phyloP scores from a whole-genome alignment of 441 rosid species.

The Biscutella laevigata region DNA sequence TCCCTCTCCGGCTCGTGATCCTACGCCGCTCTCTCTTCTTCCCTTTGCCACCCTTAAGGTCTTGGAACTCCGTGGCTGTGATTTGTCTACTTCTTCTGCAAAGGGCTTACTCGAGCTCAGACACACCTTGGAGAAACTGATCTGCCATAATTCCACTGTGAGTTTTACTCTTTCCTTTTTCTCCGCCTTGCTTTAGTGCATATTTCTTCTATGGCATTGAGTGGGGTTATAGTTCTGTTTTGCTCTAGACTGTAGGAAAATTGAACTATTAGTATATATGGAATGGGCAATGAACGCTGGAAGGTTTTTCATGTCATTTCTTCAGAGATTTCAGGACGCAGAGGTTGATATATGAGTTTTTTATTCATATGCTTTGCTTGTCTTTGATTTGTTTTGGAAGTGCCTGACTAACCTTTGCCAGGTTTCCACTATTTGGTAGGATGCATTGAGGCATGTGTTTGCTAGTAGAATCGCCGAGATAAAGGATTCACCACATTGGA shows the following conservation, averaged over 20 bases:
- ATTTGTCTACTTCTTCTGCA: constrained; percentile 87
- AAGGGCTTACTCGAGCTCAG: constrained; percentile 84
- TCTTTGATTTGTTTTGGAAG: neutral
- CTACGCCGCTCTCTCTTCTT: constrained; percentile 77
- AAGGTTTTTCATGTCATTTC: constrained; percentile 18
- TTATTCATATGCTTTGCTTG: constrained; percentile 1
- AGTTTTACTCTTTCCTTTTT: constrained; percentile 22
- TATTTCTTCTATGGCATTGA: constrained; percentile 13
- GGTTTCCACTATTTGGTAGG: constrained; percentile 36
- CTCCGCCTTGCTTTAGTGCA: constrained; percentile 8
- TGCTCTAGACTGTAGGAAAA: constrained; percentile 19
- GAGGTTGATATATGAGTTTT: constrained; percentile 20
- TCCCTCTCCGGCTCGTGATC: constrained; percentile 70
- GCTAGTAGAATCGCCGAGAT: constrained; percentile 91
- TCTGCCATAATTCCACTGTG: constrained; percentile 94
- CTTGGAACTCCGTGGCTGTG: constrained; percentile 87
- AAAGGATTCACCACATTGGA: constrained; percentile 81
- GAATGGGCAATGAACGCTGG: constrained; percentile 13
- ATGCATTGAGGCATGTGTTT: constrained; percentile 87
- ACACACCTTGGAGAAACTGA: constrained; percentile 80
- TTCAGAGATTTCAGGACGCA: constrained; percentile 18
- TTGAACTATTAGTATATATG: constrained; percentile 21
- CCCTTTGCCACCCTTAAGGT: constrained; percentile 71
- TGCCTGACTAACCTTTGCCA: constrained; percentile 16
- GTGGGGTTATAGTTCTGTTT: constrained; percentile 16